phyloP scores from a whole-genome alignment of 495 filamentous ascomycete genomes.

The Talaromyces proteolyticus region DNA sequence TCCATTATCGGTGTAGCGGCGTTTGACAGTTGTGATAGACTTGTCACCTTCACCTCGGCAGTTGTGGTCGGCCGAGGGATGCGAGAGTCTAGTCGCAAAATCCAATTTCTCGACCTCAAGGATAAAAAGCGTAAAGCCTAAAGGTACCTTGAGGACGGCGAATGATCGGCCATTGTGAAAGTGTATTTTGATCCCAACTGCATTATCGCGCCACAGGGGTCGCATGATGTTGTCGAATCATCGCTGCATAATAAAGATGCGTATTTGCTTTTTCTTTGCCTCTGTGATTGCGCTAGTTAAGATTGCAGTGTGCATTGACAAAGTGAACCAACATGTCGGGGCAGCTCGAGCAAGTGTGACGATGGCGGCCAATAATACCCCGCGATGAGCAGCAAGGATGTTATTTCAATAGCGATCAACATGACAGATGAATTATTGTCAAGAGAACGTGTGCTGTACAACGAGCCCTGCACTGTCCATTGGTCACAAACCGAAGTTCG shows the following conservation, averaged over 20 bases:
- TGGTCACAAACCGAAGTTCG: too few relatives aligned
- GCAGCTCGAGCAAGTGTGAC: too few relatives aligned
- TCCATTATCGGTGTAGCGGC: background rate
- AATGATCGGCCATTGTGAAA: background rate
- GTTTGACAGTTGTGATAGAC: background rate
- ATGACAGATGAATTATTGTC: too few relatives aligned
- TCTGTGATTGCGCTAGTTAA: background rate
- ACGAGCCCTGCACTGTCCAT: too few relatives aligned
- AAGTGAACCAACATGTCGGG: background rate
- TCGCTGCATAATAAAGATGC: background rate
- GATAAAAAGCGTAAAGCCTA: too few relatives aligned
- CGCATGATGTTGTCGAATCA: background rate
- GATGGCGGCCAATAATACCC: too few relatives aligned
- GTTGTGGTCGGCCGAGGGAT: background rate
- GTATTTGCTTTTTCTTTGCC: background rate
- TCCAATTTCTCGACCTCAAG: too few relatives aligned
- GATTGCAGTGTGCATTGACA: background rate
- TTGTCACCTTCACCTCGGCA: background rate
- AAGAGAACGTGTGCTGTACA: too few relatives aligned
- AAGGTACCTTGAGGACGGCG: too few relatives aligned
- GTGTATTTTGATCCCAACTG: background rate
- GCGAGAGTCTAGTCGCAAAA: too few relatives aligned
- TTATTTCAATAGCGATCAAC: too few relatives aligned
- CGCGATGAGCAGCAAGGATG: too few relatives aligned
- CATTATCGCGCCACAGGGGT: background rate